Conservation (phyloP, 495 filamentous ascomycete species). For the Stereocaulon alpinum region DNA sequence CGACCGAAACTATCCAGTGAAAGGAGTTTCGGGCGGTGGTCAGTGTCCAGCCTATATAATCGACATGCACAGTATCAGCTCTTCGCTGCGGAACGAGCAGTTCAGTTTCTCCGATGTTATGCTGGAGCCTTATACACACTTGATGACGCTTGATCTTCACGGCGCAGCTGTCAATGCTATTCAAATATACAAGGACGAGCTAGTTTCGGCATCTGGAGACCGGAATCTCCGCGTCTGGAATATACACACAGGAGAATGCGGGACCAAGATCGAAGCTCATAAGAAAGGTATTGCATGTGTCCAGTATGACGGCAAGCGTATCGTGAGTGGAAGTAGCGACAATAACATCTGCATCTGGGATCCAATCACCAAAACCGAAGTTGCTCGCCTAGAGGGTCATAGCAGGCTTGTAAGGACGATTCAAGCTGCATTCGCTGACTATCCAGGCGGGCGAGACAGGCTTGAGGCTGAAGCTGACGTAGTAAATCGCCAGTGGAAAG, state of each 20-base stretch:
- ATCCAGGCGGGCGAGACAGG: constrained; percentile 65
- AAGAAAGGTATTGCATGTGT: constrained; percentile 95
- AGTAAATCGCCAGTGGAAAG: constrained; percentile 62
- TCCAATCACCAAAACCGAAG: constrained; percentile 68
- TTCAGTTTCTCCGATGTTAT: constrained; percentile 23
- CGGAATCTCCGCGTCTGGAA: constrained; percentile 89
- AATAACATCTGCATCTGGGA: constrained; percentile 93
- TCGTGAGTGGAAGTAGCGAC: constrained; percentile 92
- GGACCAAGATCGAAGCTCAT: constrained; percentile 72
- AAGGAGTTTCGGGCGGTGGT: constrained; percentile 31
- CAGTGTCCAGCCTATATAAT: constrained; percentile 45
- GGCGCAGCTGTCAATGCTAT: constrained; percentile 92
- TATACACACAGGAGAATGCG: constrained; percentile 64
- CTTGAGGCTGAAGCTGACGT: constrained; percentile 59
- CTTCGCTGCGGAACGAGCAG: constrained; percentile 29
- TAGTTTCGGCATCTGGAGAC: constrained; percentile 92
- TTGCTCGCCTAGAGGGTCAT: constrained; percentile 76
- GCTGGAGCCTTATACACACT: constrained; percentile 54
- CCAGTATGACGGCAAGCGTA: constrained; percentile 91
- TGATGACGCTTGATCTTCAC: constrained; percentile 73
- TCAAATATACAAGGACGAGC: constrained; percentile 72
- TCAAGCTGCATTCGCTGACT: constrained; percentile 84
- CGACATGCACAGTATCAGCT: constrained; percentile 34
- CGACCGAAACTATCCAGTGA: constrained; percentile 54
- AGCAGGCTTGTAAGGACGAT: constrained; percentile 80